Evolutionary conservation across 2,329 filamentous ascomycete genomes (phyloP), one percentile per base, ranked within the genome.

Genomic region (Diaporthe aspalathi): DNA sequence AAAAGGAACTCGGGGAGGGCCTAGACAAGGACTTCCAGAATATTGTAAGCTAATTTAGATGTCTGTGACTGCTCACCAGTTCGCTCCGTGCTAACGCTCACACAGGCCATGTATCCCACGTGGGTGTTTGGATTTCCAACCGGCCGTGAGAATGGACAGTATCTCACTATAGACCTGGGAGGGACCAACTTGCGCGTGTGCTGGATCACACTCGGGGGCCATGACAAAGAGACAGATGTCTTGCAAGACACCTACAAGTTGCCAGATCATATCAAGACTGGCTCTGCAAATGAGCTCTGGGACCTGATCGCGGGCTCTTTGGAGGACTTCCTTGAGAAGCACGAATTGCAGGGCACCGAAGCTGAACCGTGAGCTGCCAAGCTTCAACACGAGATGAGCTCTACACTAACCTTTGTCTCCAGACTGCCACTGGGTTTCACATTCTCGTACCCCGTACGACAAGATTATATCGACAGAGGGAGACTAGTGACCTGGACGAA

Each of bases 401-500:
- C 62, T 43, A 1, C 5, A 60, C 78, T 88, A 60, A 76, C 81
- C n/a, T 83, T 67, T 76, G 90, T 24, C 81, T n/a, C 82, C 45
- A 83, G 83, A 72, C 79, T 90, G 71, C 89, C 89, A 20, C 83
- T 93, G 22, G 91, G 91, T 74, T 93, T 93, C 82, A 93, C 91
- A 54, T 93, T 93, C 83, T 92, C 89, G 6, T 93, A 92, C 78
- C 91, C 91, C 14, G 90, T 90, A 12, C 90, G 88, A 0, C 91
- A 93, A 79, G 85, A 92, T 32, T 91, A 88, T 79, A 91, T 93
- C 77, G 90, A 93, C 76, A 90, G 93, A 77, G 91, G 91, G 75
- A 83, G 92, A 32, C 83, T 93, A 67, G 91, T 92, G 77, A 87
- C 90, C 73, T 93, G 91, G 91, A 93, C 91, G 40, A 93, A 93